phyloP scores from a whole-genome alignment of 495 filamentous ascomycete genomes.

The Aspergillus panamensis region DNA sequence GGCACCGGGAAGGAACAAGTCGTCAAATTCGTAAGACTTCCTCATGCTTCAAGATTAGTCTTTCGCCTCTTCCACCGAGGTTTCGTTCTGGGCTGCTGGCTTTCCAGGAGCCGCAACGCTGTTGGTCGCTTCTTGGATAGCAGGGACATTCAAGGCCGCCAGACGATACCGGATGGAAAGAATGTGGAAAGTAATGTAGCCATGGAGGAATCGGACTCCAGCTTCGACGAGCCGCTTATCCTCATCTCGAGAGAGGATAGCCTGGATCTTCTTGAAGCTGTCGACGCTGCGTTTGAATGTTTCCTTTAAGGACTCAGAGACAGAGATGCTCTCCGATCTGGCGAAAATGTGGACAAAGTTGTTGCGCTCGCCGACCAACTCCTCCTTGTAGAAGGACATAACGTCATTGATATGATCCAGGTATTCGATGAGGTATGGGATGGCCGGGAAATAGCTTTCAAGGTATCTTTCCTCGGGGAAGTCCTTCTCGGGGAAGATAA shows the following conservation, averaged over 20 bases:
- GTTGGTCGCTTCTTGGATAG: background rate
- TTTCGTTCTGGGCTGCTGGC: too few species aligned
- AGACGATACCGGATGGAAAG: background rate
- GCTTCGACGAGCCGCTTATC: background rate
- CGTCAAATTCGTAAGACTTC: background rate
- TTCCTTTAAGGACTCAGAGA: background rate
- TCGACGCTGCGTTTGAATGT: background rate
- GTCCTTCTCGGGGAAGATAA: background rate
- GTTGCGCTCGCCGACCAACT: background rate
- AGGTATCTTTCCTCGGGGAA: conserved; percentile 1
- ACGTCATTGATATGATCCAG: conserved; percentile 1
- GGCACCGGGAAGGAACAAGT: background rate
- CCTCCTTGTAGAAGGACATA: conserved; percentile 2
- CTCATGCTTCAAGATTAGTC: too few species aligned
- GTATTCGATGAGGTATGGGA: background rate
- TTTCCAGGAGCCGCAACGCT: background rate
- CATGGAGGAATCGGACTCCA: background rate
- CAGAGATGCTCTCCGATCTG: background rate
- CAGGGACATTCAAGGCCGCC: background rate
- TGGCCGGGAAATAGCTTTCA: background rate
- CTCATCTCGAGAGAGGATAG: background rate
- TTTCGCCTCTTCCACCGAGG: too few species aligned
- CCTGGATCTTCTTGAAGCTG: background rate
- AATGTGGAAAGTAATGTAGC: background rate
- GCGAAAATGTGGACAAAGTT: conserved; percentile 1